Evolutionary conservation across 2,329 filamentous ascomycete species (phyloP), one percentile per base, ranked within the genome.

Genomic region (Hymenoscyphus scutula): DNA sequence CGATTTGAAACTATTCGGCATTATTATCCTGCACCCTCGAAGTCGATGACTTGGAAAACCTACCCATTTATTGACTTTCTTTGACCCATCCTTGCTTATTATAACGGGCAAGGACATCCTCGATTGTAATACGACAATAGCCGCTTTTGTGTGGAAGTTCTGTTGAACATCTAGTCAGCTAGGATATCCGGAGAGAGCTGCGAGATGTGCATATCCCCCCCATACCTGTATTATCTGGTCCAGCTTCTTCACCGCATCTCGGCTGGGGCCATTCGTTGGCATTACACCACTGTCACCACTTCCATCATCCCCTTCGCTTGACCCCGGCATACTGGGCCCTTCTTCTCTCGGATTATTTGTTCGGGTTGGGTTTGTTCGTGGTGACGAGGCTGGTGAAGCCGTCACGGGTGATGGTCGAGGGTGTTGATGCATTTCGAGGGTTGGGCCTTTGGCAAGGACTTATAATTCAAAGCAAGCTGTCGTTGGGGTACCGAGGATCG

Each of bases 81-180:
- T 84, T 67, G 69, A 76, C 48, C 84, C 81, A 65, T 82, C 82
- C 70, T 81, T 83, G 30, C 76, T 82, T 74, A 74, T 84, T 77
- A 73, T 88, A 78, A 71, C 64, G 19, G 73, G 72, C 8, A 96
- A 82, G 60, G 87, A 85, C 66, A 93, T 87, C 69, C 94, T 85
- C 10, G 93, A 90, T 68, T 93, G 90, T 38, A 96, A 80, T 60
- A 98, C 88, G 57, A 95, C 84, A 58, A 95, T 84, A 45, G 92
- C 91, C 38, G 91, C 89, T 79, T 97, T 98, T 69, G 87, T 88
- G 75, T 93, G 91, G 77, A 96, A 95, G 75, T 97, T 97, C 92
- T 97, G 72, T 37, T 15, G 27, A 45, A 23, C 27, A 32, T 19
- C 6, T 5, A 48, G 23, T 56, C 45, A 60, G 58, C 51, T 38